Evolutionary conservation across 306 rosid genomes (phyloP), one percentile per base, ranked within the genome.

Genomic region (Citrullus mucosospermus): DNA sequence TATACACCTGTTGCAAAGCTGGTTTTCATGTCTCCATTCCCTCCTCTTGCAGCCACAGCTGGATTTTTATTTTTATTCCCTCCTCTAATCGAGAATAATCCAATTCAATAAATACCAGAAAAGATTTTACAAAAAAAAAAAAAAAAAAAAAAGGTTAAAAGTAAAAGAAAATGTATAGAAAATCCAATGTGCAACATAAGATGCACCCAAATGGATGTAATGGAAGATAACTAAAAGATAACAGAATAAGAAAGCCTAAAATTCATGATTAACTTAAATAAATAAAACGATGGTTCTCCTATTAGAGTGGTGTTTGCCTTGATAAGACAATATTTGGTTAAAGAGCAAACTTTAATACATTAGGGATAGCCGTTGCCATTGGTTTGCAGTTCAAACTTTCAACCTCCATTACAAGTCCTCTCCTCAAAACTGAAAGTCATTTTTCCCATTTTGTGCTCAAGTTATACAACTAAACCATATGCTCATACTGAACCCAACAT

Each of bases 31-130:
- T 89, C 85, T 90, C 89, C 89, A 86, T 86, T 55, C 89, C 89
- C 89, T 75, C 87, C 96, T 82, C 91, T 88, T 9, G 97, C 96
- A 75, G 97, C 97, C 80, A 90, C 81, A 71, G 96, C 96, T 92
- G 82, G 78, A 14, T n/a, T 78, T 79, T 83, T 11, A 6, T 41
- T 78, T 80, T 61, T 22, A 22, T 22, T 22, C 22, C 22, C 22
- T 22, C 22, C 22, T 22, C 63, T n/a, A 20, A 16, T 53, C 65
- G 79, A 18, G 76, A 53, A 63, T 71, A 71, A 73, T 79, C 48
- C 71, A 32, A 38, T 34, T 16, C n/a, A 18, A n/a, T 3, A 51
- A 63, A 79, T 78, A 79, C 56, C 54, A 56, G 77, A 41, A 28
- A 32, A 28, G 28, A n/a, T 8, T 3, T 14, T 17, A 2, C 2